phyloP scores from a whole-genome alignment of 495 filamentous ascomycete species.

The Platismatia glauca region DNA sequence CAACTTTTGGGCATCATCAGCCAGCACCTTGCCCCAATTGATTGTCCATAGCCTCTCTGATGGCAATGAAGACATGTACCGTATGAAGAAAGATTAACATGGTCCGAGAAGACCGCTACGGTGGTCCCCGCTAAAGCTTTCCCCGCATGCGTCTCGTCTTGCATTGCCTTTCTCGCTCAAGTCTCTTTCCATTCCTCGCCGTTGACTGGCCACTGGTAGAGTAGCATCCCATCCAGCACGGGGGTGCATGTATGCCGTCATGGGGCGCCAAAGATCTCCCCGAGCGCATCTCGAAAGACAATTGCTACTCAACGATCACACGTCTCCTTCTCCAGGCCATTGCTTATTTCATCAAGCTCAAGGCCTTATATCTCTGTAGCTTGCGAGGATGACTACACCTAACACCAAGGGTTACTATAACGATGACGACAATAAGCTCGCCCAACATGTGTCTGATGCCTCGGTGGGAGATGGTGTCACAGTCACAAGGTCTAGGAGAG shows the following conservation, averaged over 20 bases:
- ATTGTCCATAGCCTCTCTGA: too few species aligned
- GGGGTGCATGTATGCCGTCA: conserved; percentile 4
- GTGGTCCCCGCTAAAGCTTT: not conserved
- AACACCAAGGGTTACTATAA: not conserved
- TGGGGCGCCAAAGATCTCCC: not conserved
- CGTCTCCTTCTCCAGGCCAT: not conserved
- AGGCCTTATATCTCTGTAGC: not conserved
- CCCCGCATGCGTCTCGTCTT: not conserved
- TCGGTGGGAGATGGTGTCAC: not conserved
- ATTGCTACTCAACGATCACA: not conserved
- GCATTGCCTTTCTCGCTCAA: not conserved
- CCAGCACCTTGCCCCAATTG: not conserved
- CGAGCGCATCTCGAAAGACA: not conserved
- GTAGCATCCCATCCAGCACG: not conserved
- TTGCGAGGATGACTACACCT: conserved; percentile 3
- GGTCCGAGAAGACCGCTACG: too few species aligned
- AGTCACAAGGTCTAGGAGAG: conserved; percentile 12
- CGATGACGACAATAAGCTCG: conserved; percentile 1
- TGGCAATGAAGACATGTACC: not conserved
- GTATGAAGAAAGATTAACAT: not conserved
- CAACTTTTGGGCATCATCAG: not conserved
- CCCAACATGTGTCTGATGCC: conserved; percentile 6
- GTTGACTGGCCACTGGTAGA: conserved; percentile 5
- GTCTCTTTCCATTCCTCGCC: conserved; percentile 3
- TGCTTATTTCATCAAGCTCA: not conserved